Evolutionary conservation across 768 basidiomycete genomes (phyloP).

Genomic region (Ramaria rubella): DNA sequence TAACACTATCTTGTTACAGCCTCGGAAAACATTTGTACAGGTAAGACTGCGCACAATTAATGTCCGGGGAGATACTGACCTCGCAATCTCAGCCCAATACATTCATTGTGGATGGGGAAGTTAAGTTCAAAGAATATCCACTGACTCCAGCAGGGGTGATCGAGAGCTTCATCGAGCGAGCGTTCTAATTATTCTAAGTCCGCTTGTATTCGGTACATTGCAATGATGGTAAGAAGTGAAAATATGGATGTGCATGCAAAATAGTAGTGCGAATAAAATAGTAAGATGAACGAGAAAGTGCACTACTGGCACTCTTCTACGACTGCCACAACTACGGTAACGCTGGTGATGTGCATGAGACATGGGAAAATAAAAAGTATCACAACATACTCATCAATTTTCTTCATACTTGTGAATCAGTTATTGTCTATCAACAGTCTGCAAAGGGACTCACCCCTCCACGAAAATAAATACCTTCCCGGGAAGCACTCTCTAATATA

Average conservation of each 20-base stretch:
- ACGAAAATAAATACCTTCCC: slow-evolving; percentile 56
- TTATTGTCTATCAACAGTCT: neutral
- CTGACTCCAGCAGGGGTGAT: slow-evolving; percentile 68
- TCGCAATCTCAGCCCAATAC: slow-evolving; percentile 62
- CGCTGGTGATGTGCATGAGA: neutral
- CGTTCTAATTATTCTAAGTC: slow-evolving; percentile 36
- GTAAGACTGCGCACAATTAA: slow-evolving; percentile 1
- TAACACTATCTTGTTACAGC: slow-evolving; percentile 33
- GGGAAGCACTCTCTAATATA: slow-evolving; percentile 50
- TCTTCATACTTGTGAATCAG: slow-evolving; percentile 35
- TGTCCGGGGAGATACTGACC: neutral
- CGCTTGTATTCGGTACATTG: no score
- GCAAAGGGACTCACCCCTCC: slow-evolving; percentile 59
- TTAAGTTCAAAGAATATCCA: slow-evolving; percentile 74
- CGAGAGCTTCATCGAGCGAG: slow-evolving; percentile 74
- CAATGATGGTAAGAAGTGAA: no score
- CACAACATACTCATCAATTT: slow-evolving; percentile 70
- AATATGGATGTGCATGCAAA: no score
- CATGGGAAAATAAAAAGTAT: neutral
- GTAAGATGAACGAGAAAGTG: no score
- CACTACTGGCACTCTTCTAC: slow-evolving; percentile 8
- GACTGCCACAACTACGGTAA: slow-evolving; percentile 5
- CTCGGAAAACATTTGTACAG: slow-evolving; percentile 77
- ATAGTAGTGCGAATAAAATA: no score
- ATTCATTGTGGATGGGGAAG: slow-evolving; percentile 56